Evolutionary conservation across 345 rosid species (phyloP).

Genomic region (Leavenworthia alabamica): DNA sequence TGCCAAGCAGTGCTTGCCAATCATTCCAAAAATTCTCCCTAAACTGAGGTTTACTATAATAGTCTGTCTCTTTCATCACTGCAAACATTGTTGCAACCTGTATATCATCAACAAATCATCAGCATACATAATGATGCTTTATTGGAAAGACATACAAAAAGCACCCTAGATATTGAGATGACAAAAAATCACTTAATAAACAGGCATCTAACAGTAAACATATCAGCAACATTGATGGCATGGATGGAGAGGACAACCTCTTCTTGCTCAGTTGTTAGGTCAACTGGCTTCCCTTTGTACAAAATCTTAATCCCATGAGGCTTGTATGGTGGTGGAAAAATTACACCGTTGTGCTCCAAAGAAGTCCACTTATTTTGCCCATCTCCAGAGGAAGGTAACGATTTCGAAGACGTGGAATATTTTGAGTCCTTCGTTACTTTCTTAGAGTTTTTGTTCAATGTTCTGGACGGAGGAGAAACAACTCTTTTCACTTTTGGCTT

Average conservation of each 20-base stretch:
- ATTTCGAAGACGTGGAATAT: conserved; percentile 52
- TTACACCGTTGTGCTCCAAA: conserved; percentile 83
- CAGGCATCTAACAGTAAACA: no score
- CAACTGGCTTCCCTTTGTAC: conserved; percentile 60
- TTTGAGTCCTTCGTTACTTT: conserved; percentile 46
- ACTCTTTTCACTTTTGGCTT: conserved; percentile 39
- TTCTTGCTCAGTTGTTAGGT: conserved; percentile 71
- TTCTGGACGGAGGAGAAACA: conserved; percentile 46
- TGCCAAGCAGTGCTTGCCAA: conserved; percentile 73
- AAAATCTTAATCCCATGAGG: conserved; percentile 77
- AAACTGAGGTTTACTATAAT: conserved; percentile 55
- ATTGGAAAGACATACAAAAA: neutral
- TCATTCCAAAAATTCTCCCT: conserved; percentile 85
- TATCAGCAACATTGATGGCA: neutral
- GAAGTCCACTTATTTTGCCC: conserved; percentile 92
- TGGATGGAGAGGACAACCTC: conserved; percentile 39
- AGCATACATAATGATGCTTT: neutral
- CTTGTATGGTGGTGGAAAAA: conserved; percentile 74
- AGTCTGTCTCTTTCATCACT: conserved; percentile 77
- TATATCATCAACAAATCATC: conserved; percentile 25
- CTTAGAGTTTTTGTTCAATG: conserved; percentile 40
- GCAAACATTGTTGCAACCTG: conserved; percentile 93
- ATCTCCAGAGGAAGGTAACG: conserved; percentile 59
- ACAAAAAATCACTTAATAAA: no score
- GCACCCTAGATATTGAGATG: neutral